phyloP scores from a whole-genome alignment of 1,284 basidiomycete genomes.

The Apiotrichum brassicae region DNA sequence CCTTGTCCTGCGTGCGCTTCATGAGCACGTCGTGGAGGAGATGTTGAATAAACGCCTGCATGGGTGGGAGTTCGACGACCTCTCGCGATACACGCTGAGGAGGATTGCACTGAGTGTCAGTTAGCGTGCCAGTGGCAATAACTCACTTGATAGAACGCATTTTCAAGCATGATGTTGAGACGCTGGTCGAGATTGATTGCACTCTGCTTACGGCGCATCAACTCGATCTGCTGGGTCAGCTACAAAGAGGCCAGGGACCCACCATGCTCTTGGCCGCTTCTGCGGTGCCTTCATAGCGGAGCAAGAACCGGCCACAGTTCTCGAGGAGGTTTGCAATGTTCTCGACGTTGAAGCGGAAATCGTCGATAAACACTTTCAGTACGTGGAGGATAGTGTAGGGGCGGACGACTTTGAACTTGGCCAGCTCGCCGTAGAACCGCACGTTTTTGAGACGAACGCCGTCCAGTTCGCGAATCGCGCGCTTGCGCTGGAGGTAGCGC shows the following conservation, averaged over 20 bases:
- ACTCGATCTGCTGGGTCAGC: slow-evolving; percentile 62
- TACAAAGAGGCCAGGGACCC: neutral
- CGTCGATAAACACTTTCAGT: slow-evolving; percentile 94
- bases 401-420: slow-evolving; percentile 92
- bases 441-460: slow-evolving; percentile 87
- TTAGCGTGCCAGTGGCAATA: neutral
- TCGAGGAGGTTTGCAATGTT: slow-evolving; percentile 87
- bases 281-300: slow-evolving; percentile 79
- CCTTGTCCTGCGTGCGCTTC: slow-evolving; percentile 88
- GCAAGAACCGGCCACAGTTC: slow-evolving; percentile 85
- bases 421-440: slow-evolving; percentile 80
- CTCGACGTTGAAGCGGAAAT: slow-evolving; percentile 89
- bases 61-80: slow-evolving; percentile 72
- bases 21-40: slow-evolving; percentile 84
- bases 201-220: slow-evolving; percentile 89
- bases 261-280: slow-evolving; percentile 59
- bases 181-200: slow-evolving; percentile 87
- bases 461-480: slow-evolving; percentile 77
- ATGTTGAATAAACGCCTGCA: slow-evolving; percentile 89
- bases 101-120: slow-evolving; percentile 72
- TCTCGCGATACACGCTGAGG: slow-evolving; percentile 82
- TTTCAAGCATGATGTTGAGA: slow-evolving; percentile 84
- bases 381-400: slow-evolving; percentile 88
- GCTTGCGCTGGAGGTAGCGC: slow-evolving; percentile 90
- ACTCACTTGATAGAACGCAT: slow-evolving; percentile 90